Evolutionary conservation across 257 asterid species (phyloP).

Genomic region (Coffea canephora): DNA sequence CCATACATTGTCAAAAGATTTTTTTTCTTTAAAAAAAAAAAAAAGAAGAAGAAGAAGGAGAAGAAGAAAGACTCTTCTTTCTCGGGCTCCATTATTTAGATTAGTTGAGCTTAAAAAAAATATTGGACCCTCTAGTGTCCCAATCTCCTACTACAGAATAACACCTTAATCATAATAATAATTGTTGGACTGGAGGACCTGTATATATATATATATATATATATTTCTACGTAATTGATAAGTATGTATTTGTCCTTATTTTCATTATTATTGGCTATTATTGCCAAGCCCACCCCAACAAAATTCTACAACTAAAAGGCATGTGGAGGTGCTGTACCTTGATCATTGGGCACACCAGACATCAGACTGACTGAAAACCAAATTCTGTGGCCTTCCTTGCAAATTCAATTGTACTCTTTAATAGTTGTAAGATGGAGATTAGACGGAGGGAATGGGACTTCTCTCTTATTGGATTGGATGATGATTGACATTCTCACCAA

Average conservation of each 20-base stretch:
- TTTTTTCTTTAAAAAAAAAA: too few species aligned
- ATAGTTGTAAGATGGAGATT: constrained; percentile 6
- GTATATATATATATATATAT: neutral
- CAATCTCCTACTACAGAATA: neutral
- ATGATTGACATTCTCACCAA: too few species aligned
- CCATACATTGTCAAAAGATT: neutral
- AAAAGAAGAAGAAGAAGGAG: too few species aligned
- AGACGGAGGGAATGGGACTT: constrained; percentile 8
- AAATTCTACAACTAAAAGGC: neutral
- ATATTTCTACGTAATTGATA: neutral
- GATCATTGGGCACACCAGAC: neutral
- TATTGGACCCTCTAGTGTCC: neutral
- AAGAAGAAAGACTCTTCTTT: neutral
- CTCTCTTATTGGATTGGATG: neutral
- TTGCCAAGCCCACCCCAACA: constrained; percentile 7
- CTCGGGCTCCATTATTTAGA: neutral
- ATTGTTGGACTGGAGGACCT: neutral
- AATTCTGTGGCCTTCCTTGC: neutral
- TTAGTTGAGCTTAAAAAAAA: neutral
- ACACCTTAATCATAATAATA: constrained; percentile 2
- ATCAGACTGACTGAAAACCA: neutral
- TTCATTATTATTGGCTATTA: constrained; percentile 15
- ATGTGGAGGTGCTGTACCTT: neutral
- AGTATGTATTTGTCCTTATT: constrained; percentile 19
- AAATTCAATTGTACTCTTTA: neutral